These are phyloP conservation scores for Boletus insuetus DNA, from an alignment of 768 basidiomycete species.

Conservation along the genomic window DNA sequence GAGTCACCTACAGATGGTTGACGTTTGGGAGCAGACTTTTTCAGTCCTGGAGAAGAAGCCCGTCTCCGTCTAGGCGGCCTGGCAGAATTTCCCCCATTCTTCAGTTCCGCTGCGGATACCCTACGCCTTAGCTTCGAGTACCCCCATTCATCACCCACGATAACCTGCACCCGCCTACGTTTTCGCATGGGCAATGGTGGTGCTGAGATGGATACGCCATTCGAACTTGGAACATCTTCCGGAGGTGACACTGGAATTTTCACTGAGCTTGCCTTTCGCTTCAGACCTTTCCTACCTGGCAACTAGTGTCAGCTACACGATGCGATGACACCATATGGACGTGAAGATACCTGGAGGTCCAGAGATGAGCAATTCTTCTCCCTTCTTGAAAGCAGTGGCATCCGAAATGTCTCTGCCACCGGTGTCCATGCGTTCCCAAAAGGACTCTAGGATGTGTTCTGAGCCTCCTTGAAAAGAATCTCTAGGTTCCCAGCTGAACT, in stretches of 20 bases:
- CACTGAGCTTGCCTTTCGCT: conserved; percentile 15
- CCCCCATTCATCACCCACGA: conserved; percentile 7
- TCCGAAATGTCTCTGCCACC: conserved; percentile 47
- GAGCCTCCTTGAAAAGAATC: conserved; percentile 57
- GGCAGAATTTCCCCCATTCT: neutral
- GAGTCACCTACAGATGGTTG: conserved; percentile 26
- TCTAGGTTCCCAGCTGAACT: conserved; percentile 62
- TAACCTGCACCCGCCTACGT: conserved; percentile 20
- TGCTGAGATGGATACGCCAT: conserved; percentile 15
- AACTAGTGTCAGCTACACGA: neutral
- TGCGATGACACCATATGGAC: neutral
- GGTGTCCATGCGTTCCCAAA: conserved; percentile 36
- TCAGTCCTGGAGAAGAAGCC: conserved; percentile 29
- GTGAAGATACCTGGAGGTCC: conserved; percentile 56
- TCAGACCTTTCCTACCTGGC: conserved; percentile 18
- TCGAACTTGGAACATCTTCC: conserved; percentile 9
- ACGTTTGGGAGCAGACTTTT: conserved; percentile 17
- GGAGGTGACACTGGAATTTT: conserved; percentile 6
- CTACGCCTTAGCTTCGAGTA: conserved; percentile 9
- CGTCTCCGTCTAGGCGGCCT: conserved; percentile 22
- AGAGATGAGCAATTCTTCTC: conserved; percentile 51
- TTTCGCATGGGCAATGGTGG: conserved; percentile 21
- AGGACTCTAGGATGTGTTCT: conserved; percentile 44
- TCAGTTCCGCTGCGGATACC: conserved; percentile 9
- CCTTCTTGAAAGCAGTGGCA: conserved; percentile 47